Percentiles rank a stretch among this genome's conserved stretches.
These are phyloP conservation scores for Debaryomyces subglobosus DNA, from an alignment of 1,139 yeast genomes.

Conservation along the genomic window DNA sequence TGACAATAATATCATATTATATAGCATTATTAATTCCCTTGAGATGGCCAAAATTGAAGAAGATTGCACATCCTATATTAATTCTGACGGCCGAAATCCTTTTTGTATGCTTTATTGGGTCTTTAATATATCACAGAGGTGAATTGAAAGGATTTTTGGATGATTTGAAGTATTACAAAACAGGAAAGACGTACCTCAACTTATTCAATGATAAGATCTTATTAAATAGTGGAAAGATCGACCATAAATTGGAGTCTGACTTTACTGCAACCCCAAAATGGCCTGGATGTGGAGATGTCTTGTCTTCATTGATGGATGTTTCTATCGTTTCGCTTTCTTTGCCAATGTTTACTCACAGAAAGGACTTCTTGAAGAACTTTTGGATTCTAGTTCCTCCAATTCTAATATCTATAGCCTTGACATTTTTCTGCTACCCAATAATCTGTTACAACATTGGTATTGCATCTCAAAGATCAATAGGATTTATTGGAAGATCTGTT, in stretches of 20 bases:
- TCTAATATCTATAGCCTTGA: conserved; percentile 55
- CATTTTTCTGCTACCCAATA: conserved; percentile 72
- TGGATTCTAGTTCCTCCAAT: conserved; percentile 63
- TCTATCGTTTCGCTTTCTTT: conserved; percentile 75
- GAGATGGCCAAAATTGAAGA: conserved; percentile 48
- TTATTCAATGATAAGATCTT: conserved; percentile 49
- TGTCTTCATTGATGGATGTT: conserved; percentile 71
- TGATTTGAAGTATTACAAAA: conserved; percentile 59
- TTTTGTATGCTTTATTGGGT: conserved; percentile 62
- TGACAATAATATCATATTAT: conserved; percentile 60
- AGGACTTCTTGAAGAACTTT: conserved; percentile 62
- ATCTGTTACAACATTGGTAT: conserved; percentile 68
- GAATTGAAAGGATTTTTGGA: conserved; percentile 49
- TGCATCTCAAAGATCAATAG: conserved; percentile 60
- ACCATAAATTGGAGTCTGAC: conserved; percentile 18
- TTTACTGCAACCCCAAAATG: conserved; percentile 46
- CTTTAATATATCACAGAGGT: conserved; percentile 52
- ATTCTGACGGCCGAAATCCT: conserved; percentile 65
- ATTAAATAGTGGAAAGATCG: conserved; percentile 31
- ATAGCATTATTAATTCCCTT: conserved; percentile 53
- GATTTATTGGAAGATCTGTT: conserved; percentile 80
- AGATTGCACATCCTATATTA: conserved; percentile 71
- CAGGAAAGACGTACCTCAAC: conserved; percentile 67
- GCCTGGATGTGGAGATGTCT: conserved; percentile 85
- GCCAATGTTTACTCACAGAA: conserved; percentile 77